A percentile compares a stretch with the other conserved stretches of the same genome.
phyloP scores from a whole-genome alignment of 2,329 filamentous ascomycete genomes.

The Aspergillus sp. region DNA sequence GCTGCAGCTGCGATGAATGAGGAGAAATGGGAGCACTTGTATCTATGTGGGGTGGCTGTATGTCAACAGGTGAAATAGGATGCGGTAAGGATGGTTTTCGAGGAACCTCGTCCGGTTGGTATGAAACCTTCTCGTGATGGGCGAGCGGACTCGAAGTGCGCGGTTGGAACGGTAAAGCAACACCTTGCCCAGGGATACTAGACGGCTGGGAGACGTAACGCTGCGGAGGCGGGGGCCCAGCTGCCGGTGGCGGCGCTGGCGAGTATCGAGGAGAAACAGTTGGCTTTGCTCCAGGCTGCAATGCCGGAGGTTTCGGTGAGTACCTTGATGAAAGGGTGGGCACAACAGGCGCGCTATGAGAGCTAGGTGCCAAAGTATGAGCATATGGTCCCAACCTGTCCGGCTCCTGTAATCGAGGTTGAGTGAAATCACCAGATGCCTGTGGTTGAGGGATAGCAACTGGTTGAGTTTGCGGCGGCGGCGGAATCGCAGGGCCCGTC shows the following conservation, averaged over 20 bases:
- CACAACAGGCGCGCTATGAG: conserved; percentile 28
- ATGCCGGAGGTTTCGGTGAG: conserved; percentile 40
- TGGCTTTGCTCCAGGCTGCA: conserved; percentile 34
- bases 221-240: conserved; percentile 27
- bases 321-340: conserved; percentile 38
- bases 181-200: conserved; percentile 24
- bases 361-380: conserved; percentile 26
- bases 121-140: conserved; percentile 45
- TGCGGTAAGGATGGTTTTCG: conserved; percentile 26
- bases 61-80: conserved; percentile 22
- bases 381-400: conserved; percentile 35
- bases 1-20: neutral
- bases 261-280: conserved; percentile 43
- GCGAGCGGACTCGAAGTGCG: conserved; percentile 66
- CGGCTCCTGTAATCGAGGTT: conserved; percentile 30
- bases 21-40: neutral
- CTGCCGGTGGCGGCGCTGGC: conserved; percentile 43
- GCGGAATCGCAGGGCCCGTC: conserved; percentile 19
- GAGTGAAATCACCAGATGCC: conserved; percentile 18
- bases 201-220: conserved; percentile 44
- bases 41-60: conserved; percentile 18
- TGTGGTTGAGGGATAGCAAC: conserved; percentile 20
- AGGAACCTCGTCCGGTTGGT: conserved; percentile 26
- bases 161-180: conserved; percentile 57
- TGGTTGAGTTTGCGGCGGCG: conserved; percentile 17